These are phyloP conservation scores for Echria macrotheca DNA, from an alignment of 495 filamentous ascomycete genomes.

Conservation along the genomic window DNA sequence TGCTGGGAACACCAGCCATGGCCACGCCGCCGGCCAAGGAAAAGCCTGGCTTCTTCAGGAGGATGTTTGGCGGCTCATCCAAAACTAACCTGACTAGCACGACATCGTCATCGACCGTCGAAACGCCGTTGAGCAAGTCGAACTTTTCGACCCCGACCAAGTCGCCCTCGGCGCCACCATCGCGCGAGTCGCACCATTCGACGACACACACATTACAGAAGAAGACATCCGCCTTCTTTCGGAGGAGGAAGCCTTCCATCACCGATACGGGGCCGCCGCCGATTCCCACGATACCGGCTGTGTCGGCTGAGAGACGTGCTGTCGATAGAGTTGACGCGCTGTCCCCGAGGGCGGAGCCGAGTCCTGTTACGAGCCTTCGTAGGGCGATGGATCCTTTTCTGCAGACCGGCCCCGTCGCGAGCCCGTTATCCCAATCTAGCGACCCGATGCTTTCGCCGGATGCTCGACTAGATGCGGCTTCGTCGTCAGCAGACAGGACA, in stretches of 20 bases:
- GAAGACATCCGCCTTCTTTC: constrained; percentile 88
- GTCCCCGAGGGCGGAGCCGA: constrained; percentile 36
- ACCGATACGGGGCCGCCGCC: constrained; percentile 44
- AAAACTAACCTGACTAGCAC: constrained; percentile 32
- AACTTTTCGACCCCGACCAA: constrained; percentile 30
- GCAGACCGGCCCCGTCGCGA: constrained; percentile 24
- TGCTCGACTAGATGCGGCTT: background rate
- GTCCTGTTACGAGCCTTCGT: constrained; percentile 83
- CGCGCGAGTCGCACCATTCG: constrained; percentile 40
- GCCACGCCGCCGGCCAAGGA: constrained; percentile 50
- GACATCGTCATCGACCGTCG: constrained; percentile 14
- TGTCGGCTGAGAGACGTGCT: constrained; percentile 27
- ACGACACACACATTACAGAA: constrained; percentile 62
- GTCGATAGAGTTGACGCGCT: constrained; percentile 25
- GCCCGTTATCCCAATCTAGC: constrained; percentile 16
- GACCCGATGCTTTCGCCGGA: constrained; percentile 13
- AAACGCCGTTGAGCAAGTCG: constrained; percentile 13
- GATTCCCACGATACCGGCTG: constrained; percentile 26
- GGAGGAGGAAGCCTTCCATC: constrained; percentile 83
- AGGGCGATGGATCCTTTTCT: constrained; percentile 89
- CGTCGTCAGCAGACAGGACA: constrained; percentile 1
- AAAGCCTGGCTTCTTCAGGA: constrained; percentile 82
- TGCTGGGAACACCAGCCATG: constrained; percentile 24
- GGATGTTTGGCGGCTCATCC: constrained; percentile 72
- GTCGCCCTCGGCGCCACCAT: constrained; percentile 40